Percentiles rank a stretch among this genome's conserved stretches.
Conservation (phyloP, 2,329 filamentous ascomycete genomes). For the Dactylonectria estremocensis region DNA sequence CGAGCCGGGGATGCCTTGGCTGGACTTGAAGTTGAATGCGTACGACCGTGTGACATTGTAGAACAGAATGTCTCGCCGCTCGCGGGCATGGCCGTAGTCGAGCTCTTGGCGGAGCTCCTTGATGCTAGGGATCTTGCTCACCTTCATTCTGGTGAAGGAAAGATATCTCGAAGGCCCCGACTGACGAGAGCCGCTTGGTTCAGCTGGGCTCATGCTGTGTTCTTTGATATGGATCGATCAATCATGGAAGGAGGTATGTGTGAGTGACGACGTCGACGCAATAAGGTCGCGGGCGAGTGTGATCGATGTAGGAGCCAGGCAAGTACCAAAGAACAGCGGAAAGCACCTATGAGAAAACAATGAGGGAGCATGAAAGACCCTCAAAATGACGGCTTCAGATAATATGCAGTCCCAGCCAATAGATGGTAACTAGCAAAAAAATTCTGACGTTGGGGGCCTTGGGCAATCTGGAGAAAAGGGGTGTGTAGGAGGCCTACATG, state of each 20-base stretch:
- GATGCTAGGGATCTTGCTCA: conserved; percentile 30
- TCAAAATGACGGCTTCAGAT: neutral
- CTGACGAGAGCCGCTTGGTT: neutral
- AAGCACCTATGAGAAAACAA: neutral
- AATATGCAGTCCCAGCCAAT: neutral
- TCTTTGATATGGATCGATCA: no score
- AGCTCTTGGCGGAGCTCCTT: conserved; percentile 37
- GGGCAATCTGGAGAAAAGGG: neutral
- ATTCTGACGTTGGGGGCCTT: neutral
- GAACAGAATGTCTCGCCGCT: conserved; percentile 35
- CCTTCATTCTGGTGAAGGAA: conserved; percentile 27
- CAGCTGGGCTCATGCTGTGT: neutral
- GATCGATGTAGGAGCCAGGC: neutral
- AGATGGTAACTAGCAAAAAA: neutral
- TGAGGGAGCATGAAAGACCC: neutral
- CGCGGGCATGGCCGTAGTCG: conserved; percentile 32
- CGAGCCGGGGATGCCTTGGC: neutral
- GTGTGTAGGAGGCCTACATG: neutral
- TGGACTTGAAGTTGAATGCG: conserved; percentile 26
- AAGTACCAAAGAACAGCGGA: neutral
- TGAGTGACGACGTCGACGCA: neutral
- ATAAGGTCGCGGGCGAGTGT: neutral
- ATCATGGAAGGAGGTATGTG: neutral
- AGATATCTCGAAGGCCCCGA: neutral
- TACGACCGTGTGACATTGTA: conserved; percentile 31